Base-by-base conservation (phyloP, 2,329 filamentous ascomycete genomes). In the Fusarium vanettenii region DNA sequence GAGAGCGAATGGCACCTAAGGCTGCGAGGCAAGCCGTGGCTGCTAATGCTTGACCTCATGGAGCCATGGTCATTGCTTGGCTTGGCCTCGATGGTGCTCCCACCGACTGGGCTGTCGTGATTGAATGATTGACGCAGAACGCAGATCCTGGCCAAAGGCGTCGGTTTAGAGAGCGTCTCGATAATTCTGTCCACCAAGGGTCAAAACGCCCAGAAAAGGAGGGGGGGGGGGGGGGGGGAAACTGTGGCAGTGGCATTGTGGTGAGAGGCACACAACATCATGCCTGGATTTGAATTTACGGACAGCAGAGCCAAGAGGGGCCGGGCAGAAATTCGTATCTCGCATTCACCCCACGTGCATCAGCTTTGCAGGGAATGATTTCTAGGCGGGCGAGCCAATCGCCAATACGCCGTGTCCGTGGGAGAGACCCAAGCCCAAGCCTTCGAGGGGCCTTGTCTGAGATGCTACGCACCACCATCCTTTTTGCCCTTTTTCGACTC, bases 241-340 rank as follows among this genome's bases (percentile, higher is more conserved):
- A 31, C 29, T 31, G 29, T 31, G 29, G 29, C 29, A 31, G 29
- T 31, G 29, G 29, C 35, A 37, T 37, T 37, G 35, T 37, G 35
- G 29, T 31, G 29, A 31, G 35, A 37, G 35, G 35, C 35, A 18
- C 35, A 37, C 35, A 37, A 37, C 35, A 37, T 14, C n/a, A 52
- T 52, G 48, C 27, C 48, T 52, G 48, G 48, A 52, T 52, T 52
- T 50, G 45, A 50, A 50, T 50, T 27, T 50, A 50, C 22, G 45
- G 45, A 39, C 43, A 48, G 22, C 37, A 45, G 25, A 27, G 20
- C 52, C 27, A 41, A 55, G 45, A 13, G 63, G 62, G 48, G 68
- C n/a, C 31, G 35, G 31, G 29, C 61, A 61, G 70, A 78, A 52
- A 76, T 78, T 78, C 76, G 76, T 78, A 78, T 77, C 67, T 78